Evolutionary conservation across 805 yeast species (phyloP).

Genomic region (Candida sphagnicola): DNA sequence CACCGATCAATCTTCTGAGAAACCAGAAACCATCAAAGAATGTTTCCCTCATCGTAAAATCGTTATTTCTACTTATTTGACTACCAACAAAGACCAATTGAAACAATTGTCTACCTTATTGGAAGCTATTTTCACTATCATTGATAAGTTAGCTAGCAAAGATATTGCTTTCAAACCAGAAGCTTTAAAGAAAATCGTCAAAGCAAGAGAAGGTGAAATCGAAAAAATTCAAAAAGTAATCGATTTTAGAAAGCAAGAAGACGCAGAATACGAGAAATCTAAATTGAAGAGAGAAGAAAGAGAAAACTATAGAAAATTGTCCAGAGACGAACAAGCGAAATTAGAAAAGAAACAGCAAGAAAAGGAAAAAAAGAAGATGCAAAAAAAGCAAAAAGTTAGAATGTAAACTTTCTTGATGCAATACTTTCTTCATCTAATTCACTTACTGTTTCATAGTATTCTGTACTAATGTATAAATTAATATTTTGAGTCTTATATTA

Average conservation of each 20-base stretch:
- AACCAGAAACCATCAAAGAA: constrained; percentile 60
- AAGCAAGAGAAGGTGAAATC: constrained; percentile 72
- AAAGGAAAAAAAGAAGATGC: constrained; percentile 73
- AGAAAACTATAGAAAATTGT: constrained; percentile 51
- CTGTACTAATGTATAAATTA: no score
- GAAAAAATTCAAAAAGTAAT: constrained; percentile 64
- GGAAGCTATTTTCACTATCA: constrained; percentile 51
- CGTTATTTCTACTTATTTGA: constrained; percentile 50
- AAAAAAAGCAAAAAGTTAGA: constrained; percentile 55
- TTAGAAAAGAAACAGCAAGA: constrained; percentile 74
- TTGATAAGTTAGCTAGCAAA: constrained; percentile 53
- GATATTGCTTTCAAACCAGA: constrained; percentile 64
- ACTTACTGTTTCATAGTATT: no score
- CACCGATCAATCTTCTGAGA: constrained; percentile 78
- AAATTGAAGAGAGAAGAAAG: constrained; percentile 64
- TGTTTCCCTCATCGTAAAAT: constrained; percentile 52
- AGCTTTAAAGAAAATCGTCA: constrained; percentile 68
- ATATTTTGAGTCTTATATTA: no score
- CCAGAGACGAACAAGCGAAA: constrained; percentile 78
- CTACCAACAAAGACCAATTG: constrained; percentile 47
- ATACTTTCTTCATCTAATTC: no score
- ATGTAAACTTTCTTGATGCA: no score
- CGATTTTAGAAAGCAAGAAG: constrained; percentile 65
- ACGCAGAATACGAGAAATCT: constrained; percentile 63
- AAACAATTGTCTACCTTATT: constrained; percentile 48